Evolutionary conservation across 345 rosid species (phyloP), one percentile per base, ranked within the genome.

Genomic region (Corchorus olitorius): DNA sequence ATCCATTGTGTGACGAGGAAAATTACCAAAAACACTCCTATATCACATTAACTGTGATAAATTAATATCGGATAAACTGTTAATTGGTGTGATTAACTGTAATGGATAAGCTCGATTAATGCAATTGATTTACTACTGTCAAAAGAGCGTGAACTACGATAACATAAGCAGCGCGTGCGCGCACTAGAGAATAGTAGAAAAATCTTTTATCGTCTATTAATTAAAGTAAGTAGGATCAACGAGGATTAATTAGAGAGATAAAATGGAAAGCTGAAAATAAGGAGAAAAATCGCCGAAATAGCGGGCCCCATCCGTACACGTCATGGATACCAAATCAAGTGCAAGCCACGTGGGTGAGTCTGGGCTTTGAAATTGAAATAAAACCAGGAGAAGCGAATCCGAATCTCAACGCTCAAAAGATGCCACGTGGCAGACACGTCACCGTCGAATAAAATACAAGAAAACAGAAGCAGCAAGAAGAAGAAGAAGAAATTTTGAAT

Each of bases 341-440:
- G 69, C 41, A 14, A 6, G 63, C 73, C 84, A 77, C 75, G 78
- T 77, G 83, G 81, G 61, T 70, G 5, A 15, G 48, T 63, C 27
- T 20, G 15, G 10, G 8, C 14, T 8, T 46, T 22, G 54, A 37
- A 39, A 78, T 65, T 22, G 54, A 37, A 39, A 78, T 65, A 63
- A 54, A 27, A 72, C 73, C 81, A 72, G 82, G 82, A 81, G 61
- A 65, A 75, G 83, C 61, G 76, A 69, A 86, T 81, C 77, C 19
- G 72, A 65, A 79, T 83, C 80, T 70, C 50, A 37, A n/a, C 22
- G 45, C 5, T 10, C 10, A 2, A 19, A 45, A 13, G 6, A 39
- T 0, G 65, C 77, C 86, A 82, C 77, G 82, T 70, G 82, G 55
- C 41, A 5, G 60, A 46, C 84, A 77, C 77, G 61, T 79, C 71